phyloP scores from a whole-genome alignment of 768 basidiomycete species.

The Termitomyces sp. region DNA sequence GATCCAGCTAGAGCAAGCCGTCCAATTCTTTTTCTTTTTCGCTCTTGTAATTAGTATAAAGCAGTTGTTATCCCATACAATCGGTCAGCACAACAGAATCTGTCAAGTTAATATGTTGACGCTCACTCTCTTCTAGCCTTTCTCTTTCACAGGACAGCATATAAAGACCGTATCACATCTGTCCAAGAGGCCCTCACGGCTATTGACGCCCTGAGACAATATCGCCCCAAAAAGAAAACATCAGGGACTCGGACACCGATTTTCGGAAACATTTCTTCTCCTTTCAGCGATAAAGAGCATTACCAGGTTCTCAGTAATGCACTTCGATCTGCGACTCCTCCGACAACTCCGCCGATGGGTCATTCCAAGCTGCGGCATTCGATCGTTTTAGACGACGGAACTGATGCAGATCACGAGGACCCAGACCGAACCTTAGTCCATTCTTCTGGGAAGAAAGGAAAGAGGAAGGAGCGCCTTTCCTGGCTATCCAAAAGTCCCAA shows the following conservation, averaged over 20 bases:
- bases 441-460: conserved; percentile 7
- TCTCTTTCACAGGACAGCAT: conserved; percentile 75
- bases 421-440: conserved; percentile 10
- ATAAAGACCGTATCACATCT: conserved; percentile 63
- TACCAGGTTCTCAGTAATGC: conserved; percentile 31
- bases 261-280: conserved; percentile 26
- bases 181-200: conserved; percentile 50
- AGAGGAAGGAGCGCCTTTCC: conserved; percentile 16
- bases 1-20: conserved; percentile 50
- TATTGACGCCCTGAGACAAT: conserved; percentile 65
- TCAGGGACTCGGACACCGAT: conserved; percentile 41
- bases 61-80: conserved; percentile 65
- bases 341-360: conserved; percentile 2
- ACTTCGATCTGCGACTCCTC: conserved; percentile 21
- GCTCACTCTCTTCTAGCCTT: conserved; percentile 40
- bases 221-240: conserved; percentile 48
- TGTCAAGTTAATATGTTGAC: background rate
- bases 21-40: conserved; percentile 78
- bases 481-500: conserved; percentile 1
- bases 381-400: conserved; percentile 7
- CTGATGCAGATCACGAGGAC: conserved; percentile 16
- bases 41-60: conserved; percentile 59
- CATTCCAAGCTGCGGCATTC: conserved; percentile 11
- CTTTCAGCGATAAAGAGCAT: conserved; percentile 39
- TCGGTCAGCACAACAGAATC: conserved; percentile 31